Percentiles rank a stretch among this genome's conserved stretches.
phyloP scores from a whole-genome alignment of 2,329 filamentous ascomycete genomes.

The Fusarium pseudocircinatum region DNA sequence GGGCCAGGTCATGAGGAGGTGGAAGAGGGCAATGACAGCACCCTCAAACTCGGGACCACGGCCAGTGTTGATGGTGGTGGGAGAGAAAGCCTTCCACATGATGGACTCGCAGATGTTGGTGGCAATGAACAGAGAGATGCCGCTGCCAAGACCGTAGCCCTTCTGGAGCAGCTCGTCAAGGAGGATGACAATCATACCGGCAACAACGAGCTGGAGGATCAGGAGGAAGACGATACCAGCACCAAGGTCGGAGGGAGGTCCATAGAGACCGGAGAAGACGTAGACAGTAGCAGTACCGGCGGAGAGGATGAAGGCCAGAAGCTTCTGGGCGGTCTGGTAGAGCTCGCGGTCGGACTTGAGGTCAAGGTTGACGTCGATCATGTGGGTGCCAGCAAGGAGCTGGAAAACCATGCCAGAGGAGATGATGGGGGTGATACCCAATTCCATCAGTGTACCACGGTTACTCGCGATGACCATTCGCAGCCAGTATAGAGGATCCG shows the following conservation, averaged over 20 bases:
- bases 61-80: slow-evolving; percentile 98
- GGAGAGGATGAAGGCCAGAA: slow-evolving; percentile 96
- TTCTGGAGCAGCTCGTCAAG: slow-evolving; percentile 99
- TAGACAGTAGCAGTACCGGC: slow-evolving; percentile 98
- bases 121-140: slow-evolving; percentile 99
- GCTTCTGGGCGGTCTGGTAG: slow-evolving; percentile 99
- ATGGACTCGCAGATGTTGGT: slow-evolving; percentile 99
- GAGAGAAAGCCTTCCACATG: slow-evolving; percentile 99
- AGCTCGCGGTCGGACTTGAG: slow-evolving; percentile 99
- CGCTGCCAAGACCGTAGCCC: slow-evolving; percentile 97
- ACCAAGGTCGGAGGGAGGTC: slow-evolving; percentile 94
- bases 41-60: slow-evolving; percentile 99
- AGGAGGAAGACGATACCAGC: slow-evolving; percentile 98
- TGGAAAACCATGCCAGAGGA: slow-evolving; percentile 99
- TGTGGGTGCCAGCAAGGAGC: slow-evolving; percentile 98
- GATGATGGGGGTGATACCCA: slow-evolving; percentile 98
- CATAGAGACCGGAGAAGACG: slow-evolving; percentile 98
- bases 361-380: slow-evolving; percentile 99
- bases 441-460: slow-evolving; percentile 92
- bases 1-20: slow-evolving; percentile 97
- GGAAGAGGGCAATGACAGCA: slow-evolving; percentile 96
- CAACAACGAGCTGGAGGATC: slow-evolving; percentile 96
- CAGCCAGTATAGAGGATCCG: slow-evolving; percentile 98
- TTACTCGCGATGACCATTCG: slow-evolving; percentile 99
- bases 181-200: slow-evolving; percentile 98